Percentiles rank a stretch among this genome's conserved stretches.
Evolutionary conservation across 805 yeast species (phyloP).

Genomic region (Candida pseudofarinosa): DNA sequence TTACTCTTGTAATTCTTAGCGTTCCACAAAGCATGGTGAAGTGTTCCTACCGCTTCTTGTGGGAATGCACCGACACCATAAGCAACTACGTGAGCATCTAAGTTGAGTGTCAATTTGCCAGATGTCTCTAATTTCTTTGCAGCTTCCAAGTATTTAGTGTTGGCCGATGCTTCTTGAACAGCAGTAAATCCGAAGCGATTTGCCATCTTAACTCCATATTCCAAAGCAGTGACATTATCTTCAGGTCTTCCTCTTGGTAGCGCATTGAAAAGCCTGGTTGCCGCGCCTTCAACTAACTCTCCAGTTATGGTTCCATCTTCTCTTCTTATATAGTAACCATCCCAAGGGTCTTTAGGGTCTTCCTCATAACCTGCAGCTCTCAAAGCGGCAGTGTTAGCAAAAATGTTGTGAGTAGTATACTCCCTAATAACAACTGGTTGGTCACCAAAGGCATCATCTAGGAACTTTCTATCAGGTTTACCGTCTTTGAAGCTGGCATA

Average conservation of each 20-base stretch:
- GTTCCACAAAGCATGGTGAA: conserved; percentile 16
- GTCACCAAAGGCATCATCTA: conserved; percentile 23
- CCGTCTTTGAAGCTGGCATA: conserved; percentile 17
- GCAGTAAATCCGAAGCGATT: conserved; percentile 21
- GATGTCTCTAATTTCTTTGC: conserved; percentile 16
- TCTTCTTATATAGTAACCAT: conserved; percentile 19
- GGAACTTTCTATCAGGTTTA: conserved; percentile 19
- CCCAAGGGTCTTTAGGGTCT: conserved; percentile 20
- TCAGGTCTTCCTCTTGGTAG: conserved; percentile 17
- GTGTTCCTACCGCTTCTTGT: conserved; percentile 16
- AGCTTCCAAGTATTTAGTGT: conserved; percentile 19
- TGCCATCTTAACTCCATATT: conserved; percentile 19
- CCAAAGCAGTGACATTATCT: conserved; percentile 15
- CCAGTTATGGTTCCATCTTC: conserved; percentile 23
- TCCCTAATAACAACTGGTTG: conserved; percentile 22
- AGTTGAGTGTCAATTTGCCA: conserved; percentile 15
- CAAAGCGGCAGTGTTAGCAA: conserved; percentile 22
- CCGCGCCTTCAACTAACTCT: conserved; percentile 22
- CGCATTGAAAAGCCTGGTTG: conserved; percentile 15
- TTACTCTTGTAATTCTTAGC: conserved; percentile 17
- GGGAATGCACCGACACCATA: conserved; percentile 22
- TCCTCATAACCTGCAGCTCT: conserved; percentile 23
- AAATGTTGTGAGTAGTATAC: conserved; percentile 21
- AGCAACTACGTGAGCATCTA: conserved; percentile 20
- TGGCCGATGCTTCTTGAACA: conserved; percentile 22